Evolutionary conservation across 108 stramenopile genomes (phyloP).

Genomic region (Cylindrotheca closterium): DNA sequence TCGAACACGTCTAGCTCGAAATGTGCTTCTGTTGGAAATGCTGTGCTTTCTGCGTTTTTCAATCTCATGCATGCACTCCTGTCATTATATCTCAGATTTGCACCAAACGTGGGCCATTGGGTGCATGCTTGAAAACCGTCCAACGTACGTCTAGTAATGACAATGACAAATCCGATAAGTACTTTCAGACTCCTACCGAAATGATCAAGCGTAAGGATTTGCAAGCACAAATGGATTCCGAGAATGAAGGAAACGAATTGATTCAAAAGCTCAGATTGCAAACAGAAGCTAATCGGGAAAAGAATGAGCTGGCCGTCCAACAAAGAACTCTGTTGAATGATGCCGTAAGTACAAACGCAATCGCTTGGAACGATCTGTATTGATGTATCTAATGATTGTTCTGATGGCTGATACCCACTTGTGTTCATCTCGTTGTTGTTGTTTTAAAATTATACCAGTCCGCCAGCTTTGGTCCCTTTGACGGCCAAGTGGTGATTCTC

Average conservation of each 20-base stretch:
- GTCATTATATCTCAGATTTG: too few species aligned
- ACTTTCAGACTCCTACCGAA: conserved; percentile 61
- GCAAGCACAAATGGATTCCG: conserved; percentile 23
- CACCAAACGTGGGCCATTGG: conserved; percentile 78
- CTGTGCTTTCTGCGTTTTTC: too few species aligned
- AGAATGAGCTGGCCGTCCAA: conserved; percentile 65
- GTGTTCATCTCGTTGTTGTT: background rate
- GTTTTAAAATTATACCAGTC: conserved; percentile 22
- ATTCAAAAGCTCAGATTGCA: conserved; percentile 67
- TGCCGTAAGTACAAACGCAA: conserved; percentile 34
- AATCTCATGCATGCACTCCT: too few species aligned
- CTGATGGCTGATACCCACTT: too few species aligned
- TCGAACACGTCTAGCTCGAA: too few species aligned
- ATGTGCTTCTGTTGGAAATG: too few species aligned
- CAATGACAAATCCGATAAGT: conserved; percentile 75
- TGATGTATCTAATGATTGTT: background rate
- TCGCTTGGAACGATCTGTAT: background rate
- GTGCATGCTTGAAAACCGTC: conserved; percentile 72
- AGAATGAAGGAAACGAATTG: conserved; percentile 60
- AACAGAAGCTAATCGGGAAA: conserved; percentile 75
- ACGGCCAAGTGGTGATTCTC: conserved; percentile 71
- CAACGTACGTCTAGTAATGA: conserved; percentile 70
- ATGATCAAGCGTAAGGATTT: conserved; percentile 43
- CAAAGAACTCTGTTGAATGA: conserved; percentile 77
- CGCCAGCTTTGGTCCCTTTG: conserved; percentile 80